These are phyloP conservation scores for Mucor circinelloides DNA, from an alignment of 371 early-diverging fungal species.

Conservation along the genomic window DNA sequence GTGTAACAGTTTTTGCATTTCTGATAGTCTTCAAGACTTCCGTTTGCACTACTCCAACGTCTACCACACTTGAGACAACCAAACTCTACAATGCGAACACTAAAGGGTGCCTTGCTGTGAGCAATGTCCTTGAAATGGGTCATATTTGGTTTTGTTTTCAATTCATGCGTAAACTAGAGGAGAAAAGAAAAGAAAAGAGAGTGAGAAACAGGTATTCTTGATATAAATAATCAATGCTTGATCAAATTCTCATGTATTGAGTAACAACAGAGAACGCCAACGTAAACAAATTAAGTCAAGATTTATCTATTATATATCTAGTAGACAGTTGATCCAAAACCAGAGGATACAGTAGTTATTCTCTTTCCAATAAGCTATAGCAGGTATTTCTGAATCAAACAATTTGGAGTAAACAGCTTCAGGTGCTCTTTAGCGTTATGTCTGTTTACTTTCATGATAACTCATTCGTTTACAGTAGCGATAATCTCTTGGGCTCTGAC, in stretches of 20 bases:
- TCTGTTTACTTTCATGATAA: neutral
- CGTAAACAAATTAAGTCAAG: no score
- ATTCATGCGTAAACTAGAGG: neutral
- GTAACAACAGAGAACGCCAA: neutral
- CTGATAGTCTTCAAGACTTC: conserved; percentile 3
- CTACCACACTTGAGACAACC: neutral
- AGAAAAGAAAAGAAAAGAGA: neutral
- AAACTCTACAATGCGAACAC: neutral
- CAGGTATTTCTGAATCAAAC: no score
- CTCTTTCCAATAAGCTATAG: neutral
- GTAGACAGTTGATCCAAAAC: neutral
- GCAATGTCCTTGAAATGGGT: neutral
- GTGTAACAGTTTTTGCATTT: conserved; percentile 5
- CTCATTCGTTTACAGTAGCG: no score
- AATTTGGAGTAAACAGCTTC: no score
- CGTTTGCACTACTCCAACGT: conserved; percentile 9
- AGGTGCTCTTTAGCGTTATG: no score
- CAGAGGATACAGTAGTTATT: neutral
- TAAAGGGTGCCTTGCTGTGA: neutral
- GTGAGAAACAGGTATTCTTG: neutral
- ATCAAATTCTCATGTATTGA: neutral
- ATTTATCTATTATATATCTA: no score
- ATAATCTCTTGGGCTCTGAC: no score
- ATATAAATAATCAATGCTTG: neutral
- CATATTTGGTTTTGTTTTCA: neutral